Evolutionary conservation across 352 stramenopile species (phyloP), one percentile per base, ranked within the genome.

Genomic region (Thalassiosira hispida): DNA sequence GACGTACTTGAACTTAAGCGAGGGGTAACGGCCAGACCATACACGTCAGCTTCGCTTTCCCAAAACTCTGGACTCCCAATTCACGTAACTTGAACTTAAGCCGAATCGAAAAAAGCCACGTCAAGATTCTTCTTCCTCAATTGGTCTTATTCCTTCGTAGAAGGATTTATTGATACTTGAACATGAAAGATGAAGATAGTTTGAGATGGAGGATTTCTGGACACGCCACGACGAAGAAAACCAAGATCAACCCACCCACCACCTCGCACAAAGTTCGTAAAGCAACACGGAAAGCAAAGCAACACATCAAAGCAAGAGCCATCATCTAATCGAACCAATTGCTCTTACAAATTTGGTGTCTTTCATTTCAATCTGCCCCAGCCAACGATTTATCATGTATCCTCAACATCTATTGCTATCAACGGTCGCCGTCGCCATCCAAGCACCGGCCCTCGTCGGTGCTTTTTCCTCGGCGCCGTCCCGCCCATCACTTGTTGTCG

Each of bases 351-450:
- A 53, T 23, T 22, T 25, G 44, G 44, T 53, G 44, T 25, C n/a
- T 5, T 25, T 23, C 44, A 53, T 5, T 22, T 38, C 8, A 3
- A 38, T 11, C 5, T 53, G 25, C 14, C 7, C 5, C 22, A 53
- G 1, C 22, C 44, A 53, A 25, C 25, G 0, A 27, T 23, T 44
- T 0, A 49, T 20, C 55, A 79, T 79, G 71, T 73, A 62, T 42
- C 53, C 71, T n/a, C 71, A 79, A 67, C 71, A 79, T 55, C 22
- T 79, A 52, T 51, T 79, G 11, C 40, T 53, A 16, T 73, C 71
- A 16, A 61, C 44, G 5, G 56, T 44, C 0, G 35, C 44, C 20
- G 11, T 72, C 23, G 69, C 59, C 12, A 11, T 20, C n/a, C 38
- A 42, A 59, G 38, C 20, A 22, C 46, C 29, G 1, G 31, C 31